Evolutionary conservation across 805 yeast species (phyloP), one percentile per base, ranked within the genome.

Genomic region (Candida gorgasii): DNA sequence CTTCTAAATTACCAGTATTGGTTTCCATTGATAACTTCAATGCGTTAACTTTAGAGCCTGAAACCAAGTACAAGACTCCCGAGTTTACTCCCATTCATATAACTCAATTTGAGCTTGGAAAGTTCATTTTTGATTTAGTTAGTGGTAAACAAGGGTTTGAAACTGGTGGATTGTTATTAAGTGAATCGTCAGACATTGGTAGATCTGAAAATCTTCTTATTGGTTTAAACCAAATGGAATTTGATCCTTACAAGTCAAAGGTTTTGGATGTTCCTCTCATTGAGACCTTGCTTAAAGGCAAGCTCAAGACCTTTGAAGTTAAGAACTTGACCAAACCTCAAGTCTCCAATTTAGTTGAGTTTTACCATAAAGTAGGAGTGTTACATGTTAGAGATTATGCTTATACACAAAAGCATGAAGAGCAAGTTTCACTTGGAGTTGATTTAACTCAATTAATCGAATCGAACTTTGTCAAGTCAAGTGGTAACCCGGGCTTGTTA

Each of bases 1-100:
- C 73, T 12, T 46, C 62, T 2, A 43, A 57, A 12, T 59, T 68
- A 28, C 90, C 92, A 4, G 83, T 84, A 8, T 67, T 78, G 39
- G 69, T 88, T 32, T 73, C 95, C 2, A 72, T 89, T 32, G 97
- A 89, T 60, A 82, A 86, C 56, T 73, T 88, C 56, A 81, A 87
- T 45, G 79, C 82, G 3, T 63, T 87, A 44, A 59, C 80, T 9
- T 75, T 80, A 28, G 54, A 64, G 22, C 73, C 85, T 5, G 62
- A 62, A 40, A 78, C 95, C 7, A 72, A 65, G 30, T 88, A 89
- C 65, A 75, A 77, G 52, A 75, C 82, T 55, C 61, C 73, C 1
- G 67, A 78, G 17, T 80, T 81, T 63, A 59, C 66, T 30, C 73
- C 73, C 8, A 75, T 89, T 43, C 79, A 79, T 51, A 72, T 82